These are phyloP conservation scores for Halenospora varia DNA, from an alignment of 495 filamentous ascomycete species.

Conservation along the genomic window DNA sequence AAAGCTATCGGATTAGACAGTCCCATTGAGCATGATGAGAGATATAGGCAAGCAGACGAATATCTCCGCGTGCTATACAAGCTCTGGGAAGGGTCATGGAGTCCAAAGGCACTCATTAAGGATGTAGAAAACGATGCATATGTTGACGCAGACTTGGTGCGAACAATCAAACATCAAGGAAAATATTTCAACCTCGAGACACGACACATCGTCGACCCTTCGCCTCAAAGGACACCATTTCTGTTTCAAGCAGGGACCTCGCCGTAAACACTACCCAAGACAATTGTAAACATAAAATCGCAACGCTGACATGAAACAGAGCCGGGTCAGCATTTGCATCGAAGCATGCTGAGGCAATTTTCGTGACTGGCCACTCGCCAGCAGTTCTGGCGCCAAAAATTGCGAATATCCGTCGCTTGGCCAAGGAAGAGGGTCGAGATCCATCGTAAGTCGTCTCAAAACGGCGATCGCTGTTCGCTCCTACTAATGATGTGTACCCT, in stretches of 20 bases:
- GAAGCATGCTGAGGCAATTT: conserved; percentile 58
- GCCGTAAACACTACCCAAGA: conserved; percentile 24
- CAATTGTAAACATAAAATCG: neutral
- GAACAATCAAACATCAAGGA: conserved; percentile 61
- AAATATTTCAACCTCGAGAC: conserved; percentile 62
- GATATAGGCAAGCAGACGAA: conserved; percentile 64
- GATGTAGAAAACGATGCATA: conserved; percentile 53
- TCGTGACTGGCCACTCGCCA: conserved; percentile 46
- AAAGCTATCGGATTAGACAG: conserved; percentile 10
- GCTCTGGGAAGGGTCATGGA: conserved; percentile 65
- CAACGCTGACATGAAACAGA: neutral
- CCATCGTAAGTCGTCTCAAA: conserved; percentile 21
- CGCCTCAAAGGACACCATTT: conserved; percentile 61
- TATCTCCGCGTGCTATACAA: conserved; percentile 69
- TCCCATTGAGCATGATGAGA: conserved; percentile 53
- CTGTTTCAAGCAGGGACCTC: conserved; percentile 64
- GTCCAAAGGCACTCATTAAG: conserved; percentile 58
- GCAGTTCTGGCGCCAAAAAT: conserved; percentile 39
- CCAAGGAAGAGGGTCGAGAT: conserved; percentile 41
- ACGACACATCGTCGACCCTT: conserved; percentile 59
- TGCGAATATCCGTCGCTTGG: conserved; percentile 43
- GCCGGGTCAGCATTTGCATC: conserved; percentile 61
- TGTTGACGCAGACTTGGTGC: conserved; percentile 52
- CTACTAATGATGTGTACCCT: no score
- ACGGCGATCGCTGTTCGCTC: no score